Conservation (phyloP, 441 rosid genomes). For the Erysimum pusillum region DNA sequence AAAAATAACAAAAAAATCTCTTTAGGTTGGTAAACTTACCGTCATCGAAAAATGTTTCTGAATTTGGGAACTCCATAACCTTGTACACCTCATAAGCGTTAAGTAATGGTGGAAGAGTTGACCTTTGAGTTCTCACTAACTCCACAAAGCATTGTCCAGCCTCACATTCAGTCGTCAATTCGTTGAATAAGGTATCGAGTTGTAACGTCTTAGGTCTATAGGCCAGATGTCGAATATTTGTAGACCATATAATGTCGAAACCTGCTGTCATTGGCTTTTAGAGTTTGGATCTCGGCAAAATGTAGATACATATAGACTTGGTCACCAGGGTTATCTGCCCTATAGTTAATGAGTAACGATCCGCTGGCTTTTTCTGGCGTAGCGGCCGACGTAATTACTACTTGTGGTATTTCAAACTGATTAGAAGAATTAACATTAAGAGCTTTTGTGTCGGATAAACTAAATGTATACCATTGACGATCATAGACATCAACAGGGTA, state of each 20-base stretch:
- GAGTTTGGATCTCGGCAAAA: slow-evolving; percentile 47
- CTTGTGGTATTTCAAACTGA: too few species aligned
- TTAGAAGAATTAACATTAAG: too few species aligned
- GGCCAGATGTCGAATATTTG: too few species aligned
- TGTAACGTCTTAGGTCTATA: not conserved
- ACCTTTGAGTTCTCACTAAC: not conserved
- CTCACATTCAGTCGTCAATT: not conserved
- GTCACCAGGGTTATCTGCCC: not conserved
- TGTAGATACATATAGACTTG: slow-evolving; percentile 36
- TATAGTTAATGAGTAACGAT: too few species aligned
- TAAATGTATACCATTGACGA: too few species aligned
- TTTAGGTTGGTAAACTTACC: too few species aligned
- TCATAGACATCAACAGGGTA: too few species aligned
- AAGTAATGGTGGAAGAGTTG: not conserved
- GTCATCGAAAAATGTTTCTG: not conserved
- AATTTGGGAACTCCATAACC: not conserved
- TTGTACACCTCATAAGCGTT: not conserved
- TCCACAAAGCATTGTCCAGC: not conserved
- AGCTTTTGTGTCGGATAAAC: too few species aligned
- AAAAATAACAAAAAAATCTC: too few species aligned
- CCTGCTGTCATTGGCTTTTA: slow-evolving; percentile 19
- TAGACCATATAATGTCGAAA: slow-evolving; percentile 9
- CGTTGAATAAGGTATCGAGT: not conserved
- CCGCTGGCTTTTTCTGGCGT: too few species aligned
- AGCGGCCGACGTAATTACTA: too few species aligned